Evolutionary conservation across 768 basidiomycete species (phyloP).

Genomic region (Trametes gibbosa): DNA sequence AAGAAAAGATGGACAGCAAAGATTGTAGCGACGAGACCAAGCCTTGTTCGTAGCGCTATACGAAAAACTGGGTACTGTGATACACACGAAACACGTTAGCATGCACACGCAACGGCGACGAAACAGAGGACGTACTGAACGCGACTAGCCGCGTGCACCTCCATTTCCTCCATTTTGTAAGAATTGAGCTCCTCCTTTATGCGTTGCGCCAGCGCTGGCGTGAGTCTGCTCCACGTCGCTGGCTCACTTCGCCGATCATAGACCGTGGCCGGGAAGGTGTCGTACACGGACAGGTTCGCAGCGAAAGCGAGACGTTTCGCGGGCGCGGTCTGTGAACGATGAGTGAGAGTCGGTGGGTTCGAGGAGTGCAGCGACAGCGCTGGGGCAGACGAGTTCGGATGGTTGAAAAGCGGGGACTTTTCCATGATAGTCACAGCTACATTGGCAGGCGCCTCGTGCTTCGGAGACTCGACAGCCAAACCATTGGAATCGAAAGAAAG

Average conservation of each 20-base stretch:
- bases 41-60: constrained; percentile 44
- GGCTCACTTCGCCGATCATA: constrained; percentile 96
- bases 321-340: constrained; percentile 67
- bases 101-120: constrained; percentile 2
- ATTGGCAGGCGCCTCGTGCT: constrained; percentile 34
- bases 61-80: constrained; percentile 82
- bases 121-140: constrained; percentile 65
- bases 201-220: constrained; percentile 89
- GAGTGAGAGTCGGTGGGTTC: constrained; percentile 51
- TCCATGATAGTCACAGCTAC: constrained; percentile 37
- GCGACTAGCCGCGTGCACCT: constrained; percentile 91
- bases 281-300: constrained; percentile 89
- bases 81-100: constrained; percentile 9
- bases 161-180: constrained; percentile 99
- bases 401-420: constrained; percentile 60
- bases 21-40: constrained; percentile 24
- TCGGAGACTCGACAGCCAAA: constrained; percentile 36
- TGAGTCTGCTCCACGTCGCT: constrained; percentile 94
- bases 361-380: constrained; percentile 59
- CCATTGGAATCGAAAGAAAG: constrained; percentile 50
- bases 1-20: constrained; percentile 17
- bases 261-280: constrained; percentile 88
- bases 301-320: constrained; percentile 84
- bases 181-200: constrained; percentile 99
- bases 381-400: constrained; percentile 92